Evolutionary conservation across 2,329 filamentous ascomycete species (phyloP).

Genomic region (Fusarium bulbicola): DNA sequence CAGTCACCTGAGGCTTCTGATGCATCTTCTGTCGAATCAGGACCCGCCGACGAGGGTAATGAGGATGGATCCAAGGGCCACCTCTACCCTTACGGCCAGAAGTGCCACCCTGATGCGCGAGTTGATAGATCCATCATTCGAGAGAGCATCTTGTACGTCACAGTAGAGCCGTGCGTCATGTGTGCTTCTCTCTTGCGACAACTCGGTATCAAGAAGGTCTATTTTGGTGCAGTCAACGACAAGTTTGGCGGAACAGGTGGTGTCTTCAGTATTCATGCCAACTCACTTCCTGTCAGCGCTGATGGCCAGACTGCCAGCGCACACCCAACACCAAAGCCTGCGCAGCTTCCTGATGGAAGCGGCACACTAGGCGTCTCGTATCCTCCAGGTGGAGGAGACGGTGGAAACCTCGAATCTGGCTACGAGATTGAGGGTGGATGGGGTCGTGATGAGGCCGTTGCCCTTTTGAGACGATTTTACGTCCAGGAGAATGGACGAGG

Average conservation of each 20-base stretch:
- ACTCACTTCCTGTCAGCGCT: conserved; percentile 56
- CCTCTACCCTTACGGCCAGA: conserved; percentile 70
- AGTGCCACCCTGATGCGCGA: conserved; percentile 61
- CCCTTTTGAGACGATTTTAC: conserved; percentile 91
- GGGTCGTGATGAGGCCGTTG: conserved; percentile 91
- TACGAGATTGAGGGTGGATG: conserved; percentile 88
- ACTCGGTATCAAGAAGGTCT: conserved; percentile 86
- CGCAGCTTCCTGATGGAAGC: conserved; percentile 50
- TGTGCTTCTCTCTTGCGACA: conserved; percentile 93
- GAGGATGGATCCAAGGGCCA: conserved; percentile 65
- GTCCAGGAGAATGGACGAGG: conserved; percentile 97
- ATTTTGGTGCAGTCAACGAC: conserved; percentile 95
- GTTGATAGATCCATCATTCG: conserved; percentile 75
- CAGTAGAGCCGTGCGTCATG: conserved; percentile 99
- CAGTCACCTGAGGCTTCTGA: conserved; percentile 37
- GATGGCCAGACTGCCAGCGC: conserved; percentile 53
- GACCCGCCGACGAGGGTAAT: conserved; percentile 54
- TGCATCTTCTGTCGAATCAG: conserved; percentile 34
- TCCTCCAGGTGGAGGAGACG: conserved; percentile 58
- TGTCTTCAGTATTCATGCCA: conserved; percentile 84
- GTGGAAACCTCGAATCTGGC: conserved; percentile 77
- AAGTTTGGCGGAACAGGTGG: conserved; percentile 96
- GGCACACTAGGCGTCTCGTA: conserved; percentile 50
- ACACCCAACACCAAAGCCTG: conserved; percentile 49
- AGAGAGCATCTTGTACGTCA: conserved; percentile 87